Conservation (phyloP, 2,329 filamentous ascomycete species). For the Ustilaginoidea virens region DNA sequence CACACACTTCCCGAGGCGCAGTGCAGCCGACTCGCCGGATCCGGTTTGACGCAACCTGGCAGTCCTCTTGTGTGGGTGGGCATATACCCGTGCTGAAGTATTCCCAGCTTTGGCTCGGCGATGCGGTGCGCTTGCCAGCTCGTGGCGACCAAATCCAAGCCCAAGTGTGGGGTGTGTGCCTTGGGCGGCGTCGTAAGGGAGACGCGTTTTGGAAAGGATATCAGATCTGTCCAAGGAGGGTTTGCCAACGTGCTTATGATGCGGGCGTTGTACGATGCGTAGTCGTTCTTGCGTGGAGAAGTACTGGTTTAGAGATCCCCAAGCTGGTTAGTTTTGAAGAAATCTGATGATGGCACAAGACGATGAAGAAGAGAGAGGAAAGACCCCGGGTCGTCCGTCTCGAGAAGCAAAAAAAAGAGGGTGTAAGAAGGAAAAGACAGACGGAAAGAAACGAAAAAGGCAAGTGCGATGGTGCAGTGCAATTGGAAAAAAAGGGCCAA, state of each 20-base stretch:
- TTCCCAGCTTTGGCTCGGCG: constrained; percentile 1
- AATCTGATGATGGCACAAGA: no score
- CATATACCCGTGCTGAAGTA: constrained; percentile 2
- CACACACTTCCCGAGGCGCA: constrained; percentile 20
- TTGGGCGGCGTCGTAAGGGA: not conserved
- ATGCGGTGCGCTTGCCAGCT: constrained; percentile 6
- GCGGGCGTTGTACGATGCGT: constrained; percentile 39
- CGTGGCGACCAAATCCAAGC: constrained; percentile 7
- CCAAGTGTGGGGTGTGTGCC: constrained; percentile 1
- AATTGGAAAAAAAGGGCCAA: constrained; percentile 1
- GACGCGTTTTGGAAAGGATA: constrained; percentile 7
- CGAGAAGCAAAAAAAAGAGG: no score
- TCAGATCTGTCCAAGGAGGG: constrained; percentile 10
- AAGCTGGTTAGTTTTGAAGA: no score
- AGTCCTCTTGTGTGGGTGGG: not conserved
- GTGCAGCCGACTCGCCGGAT: constrained; percentile 49
- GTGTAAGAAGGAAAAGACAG: not conserved
- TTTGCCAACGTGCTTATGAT: constrained; percentile 15
- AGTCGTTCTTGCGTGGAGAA: constrained; percentile 60
- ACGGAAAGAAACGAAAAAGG: not conserved
- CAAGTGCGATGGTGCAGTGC: not conserved
- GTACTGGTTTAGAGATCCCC: no score
- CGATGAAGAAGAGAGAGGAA: not conserved
- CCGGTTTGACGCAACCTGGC: constrained; percentile 49
- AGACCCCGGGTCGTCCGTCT: not conserved